These are phyloP conservation scores for Gynostemma pentaphyllum DNA, from an alignment of 306 rosid species.

Conservation along the genomic window DNA sequence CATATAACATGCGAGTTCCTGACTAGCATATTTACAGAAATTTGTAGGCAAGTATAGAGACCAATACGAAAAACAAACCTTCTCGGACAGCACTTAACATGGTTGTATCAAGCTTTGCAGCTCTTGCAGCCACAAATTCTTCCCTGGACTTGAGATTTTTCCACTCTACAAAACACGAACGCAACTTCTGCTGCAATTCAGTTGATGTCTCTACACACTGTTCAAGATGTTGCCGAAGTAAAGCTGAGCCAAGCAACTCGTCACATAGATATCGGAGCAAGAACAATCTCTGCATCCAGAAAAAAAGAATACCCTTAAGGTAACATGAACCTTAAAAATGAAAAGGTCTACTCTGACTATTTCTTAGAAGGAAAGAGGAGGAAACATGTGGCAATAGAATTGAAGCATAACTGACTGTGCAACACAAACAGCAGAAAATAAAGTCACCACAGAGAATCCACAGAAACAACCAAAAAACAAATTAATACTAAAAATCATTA, in stretches of 20 bases:
- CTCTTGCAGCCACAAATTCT: conserved; percentile 60
- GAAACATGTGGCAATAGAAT: not conserved
- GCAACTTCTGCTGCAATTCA: conserved; percentile 86
- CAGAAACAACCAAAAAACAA: not conserved
- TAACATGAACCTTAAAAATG: conserved; percentile 11
- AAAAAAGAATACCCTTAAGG: conserved; percentile 1
- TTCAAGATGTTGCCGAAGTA: conserved; percentile 82
- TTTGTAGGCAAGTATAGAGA: conserved; percentile 24
- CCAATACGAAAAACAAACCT: conserved; percentile 40
- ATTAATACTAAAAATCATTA: too few species aligned
- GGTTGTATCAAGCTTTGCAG: conserved; percentile 46
- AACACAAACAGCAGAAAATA: not conserved
- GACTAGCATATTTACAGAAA: conserved; percentile 28
- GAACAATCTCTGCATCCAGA: conserved; percentile 64
- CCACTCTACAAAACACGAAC: conserved; percentile 60
- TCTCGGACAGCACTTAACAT: conserved; percentile 30
- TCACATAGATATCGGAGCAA: conserved; percentile 80
- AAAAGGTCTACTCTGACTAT: not conserved
- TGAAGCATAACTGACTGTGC: not conserved
- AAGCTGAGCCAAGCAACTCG: conserved; percentile 73
- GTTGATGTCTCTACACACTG: conserved; percentile 65
- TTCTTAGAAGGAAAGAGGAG: not conserved
- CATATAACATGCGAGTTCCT: conserved; percentile 23
- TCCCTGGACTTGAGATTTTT: conserved; percentile 73
- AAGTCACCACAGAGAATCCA: not conserved